Conservation (phyloP, 768 basidiomycete genomes). For the Mycena galopus region DNA sequence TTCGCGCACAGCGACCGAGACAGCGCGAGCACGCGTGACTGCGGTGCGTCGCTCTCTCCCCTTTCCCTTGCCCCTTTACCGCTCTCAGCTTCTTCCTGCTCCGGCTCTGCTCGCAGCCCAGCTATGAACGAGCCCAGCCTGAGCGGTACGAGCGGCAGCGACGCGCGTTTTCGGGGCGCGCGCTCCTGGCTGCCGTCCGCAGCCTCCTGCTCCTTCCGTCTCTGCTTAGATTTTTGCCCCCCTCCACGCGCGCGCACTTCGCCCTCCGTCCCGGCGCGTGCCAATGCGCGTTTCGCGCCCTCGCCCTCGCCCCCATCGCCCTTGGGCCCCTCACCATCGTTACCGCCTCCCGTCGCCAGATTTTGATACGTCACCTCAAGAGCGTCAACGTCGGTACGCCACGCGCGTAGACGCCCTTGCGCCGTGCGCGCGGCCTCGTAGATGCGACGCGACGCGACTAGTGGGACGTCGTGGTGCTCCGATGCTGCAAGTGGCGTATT, state of each 20-base stretch:
- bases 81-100: background rate
- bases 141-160: constrained; percentile 17
- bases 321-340: background rate
- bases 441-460: constrained; percentile 34
- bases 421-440: constrained; percentile 33
- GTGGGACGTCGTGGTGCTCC: constrained; percentile 8
- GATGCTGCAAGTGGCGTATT: background rate
- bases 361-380: constrained; percentile 15
- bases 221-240: constrained; percentile 1
- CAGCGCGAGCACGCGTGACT: constrained; percentile 24
- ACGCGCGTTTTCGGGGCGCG: constrained; percentile 14
- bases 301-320: background rate
- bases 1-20: constrained; percentile 17
- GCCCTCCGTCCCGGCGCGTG: constrained; percentile 26
- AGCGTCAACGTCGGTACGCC: constrained; percentile 27
- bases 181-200: background rate
- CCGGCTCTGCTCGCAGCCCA: background rate
- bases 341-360: background rate
- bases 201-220: background rate
- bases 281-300: background rate
- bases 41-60: constrained; percentile 31
- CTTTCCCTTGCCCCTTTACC: background rate
- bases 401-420: constrained; percentile 11
- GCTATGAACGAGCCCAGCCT: background rate
- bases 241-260: background rate